A percentile compares a stretch with the other conserved stretches of the same genome.
These are phyloP conservation scores for Claviceps sp. DNA, from an alignment of 2,329 filamentous ascomycete species.

Conservation along the genomic window DNA sequence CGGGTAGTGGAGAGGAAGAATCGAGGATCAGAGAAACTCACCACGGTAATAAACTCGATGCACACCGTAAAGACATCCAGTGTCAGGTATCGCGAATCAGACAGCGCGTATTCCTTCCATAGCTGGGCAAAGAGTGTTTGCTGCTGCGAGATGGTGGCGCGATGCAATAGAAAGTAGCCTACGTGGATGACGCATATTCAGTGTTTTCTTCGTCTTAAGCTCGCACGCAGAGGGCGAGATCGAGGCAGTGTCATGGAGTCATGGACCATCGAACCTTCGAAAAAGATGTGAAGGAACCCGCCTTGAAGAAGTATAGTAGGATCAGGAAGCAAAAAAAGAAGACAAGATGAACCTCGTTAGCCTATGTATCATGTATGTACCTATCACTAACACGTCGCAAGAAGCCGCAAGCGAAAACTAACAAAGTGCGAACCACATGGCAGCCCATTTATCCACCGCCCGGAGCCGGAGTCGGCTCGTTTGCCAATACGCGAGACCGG, in stretches of 20 bases:
- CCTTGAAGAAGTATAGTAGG: conserved; percentile 23
- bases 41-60: conserved; percentile 70
- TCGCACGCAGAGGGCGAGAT: neutral
- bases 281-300: conserved; percentile 62
- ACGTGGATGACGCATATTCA: neutral
- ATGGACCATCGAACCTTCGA: conserved; percentile 48
- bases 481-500: conserved; percentile 19
- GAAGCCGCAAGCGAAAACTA: conserved; percentile 15
- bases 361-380: neutral
- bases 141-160: conserved; percentile 48
- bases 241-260: too few species aligned
- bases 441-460: conserved; percentile 26
- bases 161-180: conserved; percentile 67
- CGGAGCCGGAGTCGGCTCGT: conserved; percentile 12
- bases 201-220: neutral
- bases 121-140: conserved; percentile 70
- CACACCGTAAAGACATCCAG: conserved; percentile 75
- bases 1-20: too few species aligned
- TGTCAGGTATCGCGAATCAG: conserved; percentile 76
- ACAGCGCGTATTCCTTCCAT: conserved; percentile 86
- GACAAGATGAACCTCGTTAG: neutral
- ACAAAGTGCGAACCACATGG: conserved; percentile 45
- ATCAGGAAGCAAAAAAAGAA: neutral
- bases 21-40: conserved; percentile 20
- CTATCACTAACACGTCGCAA: neutral